phyloP scores from a whole-genome alignment of 257 asterid species.

The Gentiana straminea region DNA sequence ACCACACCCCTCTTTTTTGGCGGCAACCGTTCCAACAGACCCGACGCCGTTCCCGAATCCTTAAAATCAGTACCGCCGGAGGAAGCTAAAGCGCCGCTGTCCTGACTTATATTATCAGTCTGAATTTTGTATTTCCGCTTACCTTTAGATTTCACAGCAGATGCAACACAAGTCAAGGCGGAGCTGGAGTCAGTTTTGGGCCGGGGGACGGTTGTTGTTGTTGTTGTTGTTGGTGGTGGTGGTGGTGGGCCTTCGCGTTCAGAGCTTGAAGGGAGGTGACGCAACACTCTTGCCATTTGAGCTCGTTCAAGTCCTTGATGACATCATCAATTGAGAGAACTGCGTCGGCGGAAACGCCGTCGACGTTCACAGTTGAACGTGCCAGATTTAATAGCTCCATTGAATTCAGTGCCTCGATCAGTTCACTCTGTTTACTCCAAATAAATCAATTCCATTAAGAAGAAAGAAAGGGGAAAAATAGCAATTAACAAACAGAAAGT shows the following conservation, averaged over 20 bases:
- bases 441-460: too few species aligned
- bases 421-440: slow-evolving; percentile 19
- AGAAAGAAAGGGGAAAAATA: background rate
- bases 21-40: slow-evolving; percentile 7
- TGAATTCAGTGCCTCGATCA: slow-evolving; percentile 31
- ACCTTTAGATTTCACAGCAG: background rate
- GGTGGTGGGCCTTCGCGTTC: slow-evolving; percentile 12
- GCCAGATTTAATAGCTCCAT: slow-evolving; percentile 40
- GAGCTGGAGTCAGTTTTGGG: background rate
- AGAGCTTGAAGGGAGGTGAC: slow-evolving; percentile 43
- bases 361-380: slow-evolving; percentile 44
- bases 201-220: background rate
- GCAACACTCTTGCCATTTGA: slow-evolving; percentile 68
- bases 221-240: slow-evolving; percentile 1
- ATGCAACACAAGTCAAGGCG: background rate
- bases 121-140: slow-evolving; percentile 3
- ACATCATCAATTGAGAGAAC: slow-evolving; percentile 31
- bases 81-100: background rate
- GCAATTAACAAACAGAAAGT: background rate
- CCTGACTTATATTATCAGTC: background rate
- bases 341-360: slow-evolving; percentile 33
- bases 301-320: slow-evolving; percentile 34
- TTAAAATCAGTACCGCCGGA: background rate
- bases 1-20: slow-evolving; percentile 3
- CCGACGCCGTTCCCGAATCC: background rate